These are phyloP conservation scores for Fragaria vesca DNA, from an alignment of 306 rosid genomes.

Conservation along the genomic window DNA sequence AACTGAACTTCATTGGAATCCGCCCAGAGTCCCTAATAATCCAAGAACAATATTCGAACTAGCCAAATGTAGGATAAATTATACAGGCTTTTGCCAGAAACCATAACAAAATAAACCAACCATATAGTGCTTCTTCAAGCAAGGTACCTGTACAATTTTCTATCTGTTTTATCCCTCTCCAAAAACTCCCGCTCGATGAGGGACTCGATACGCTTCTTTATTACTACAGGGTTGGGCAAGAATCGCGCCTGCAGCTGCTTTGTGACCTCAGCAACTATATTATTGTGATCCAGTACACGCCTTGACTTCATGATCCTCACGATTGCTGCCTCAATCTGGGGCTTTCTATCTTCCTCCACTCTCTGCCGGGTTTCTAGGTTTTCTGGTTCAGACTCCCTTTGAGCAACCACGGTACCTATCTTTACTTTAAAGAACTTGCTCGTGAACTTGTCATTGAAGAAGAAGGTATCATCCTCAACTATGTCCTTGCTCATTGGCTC, in stretches of 20 bases:
- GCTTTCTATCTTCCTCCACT: slow-evolving; percentile 85
- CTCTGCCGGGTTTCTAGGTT: slow-evolving; percentile 78
- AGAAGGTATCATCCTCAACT: slow-evolving; percentile 66
- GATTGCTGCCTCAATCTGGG: slow-evolving; percentile 80
- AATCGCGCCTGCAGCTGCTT: slow-evolving; percentile 72
- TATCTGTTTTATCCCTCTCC: slow-evolving; percentile 76
- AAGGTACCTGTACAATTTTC: slow-evolving; percentile 67
- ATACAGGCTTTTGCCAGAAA: slow-evolving; percentile 21
- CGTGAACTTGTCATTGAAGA: slow-evolving; percentile 68
- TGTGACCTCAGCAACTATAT: slow-evolving; percentile 76
- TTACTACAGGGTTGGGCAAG: slow-evolving; percentile 66
- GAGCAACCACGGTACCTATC: slow-evolving; percentile 85
- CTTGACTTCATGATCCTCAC: slow-evolving; percentile 89
- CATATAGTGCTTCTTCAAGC: slow-evolving; percentile 24
- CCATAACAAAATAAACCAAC: background rate
- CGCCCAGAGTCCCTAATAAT: slow-evolving; percentile 23
- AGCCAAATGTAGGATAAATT: slow-evolving; percentile 30
- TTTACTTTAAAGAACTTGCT: slow-evolving; percentile 75
- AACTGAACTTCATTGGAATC: slow-evolving; percentile 20
- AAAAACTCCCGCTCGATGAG: slow-evolving; percentile 82
- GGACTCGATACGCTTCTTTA: slow-evolving; percentile 85
- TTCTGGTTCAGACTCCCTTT: slow-evolving; percentile 83
- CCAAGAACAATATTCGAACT: slow-evolving; percentile 29
- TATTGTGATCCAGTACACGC: slow-evolving; percentile 72
- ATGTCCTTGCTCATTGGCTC: slow-evolving; percentile 90